Conservation (phyloP, 371 early-diverging fungal species). For the Mucor saturninus region DNA sequence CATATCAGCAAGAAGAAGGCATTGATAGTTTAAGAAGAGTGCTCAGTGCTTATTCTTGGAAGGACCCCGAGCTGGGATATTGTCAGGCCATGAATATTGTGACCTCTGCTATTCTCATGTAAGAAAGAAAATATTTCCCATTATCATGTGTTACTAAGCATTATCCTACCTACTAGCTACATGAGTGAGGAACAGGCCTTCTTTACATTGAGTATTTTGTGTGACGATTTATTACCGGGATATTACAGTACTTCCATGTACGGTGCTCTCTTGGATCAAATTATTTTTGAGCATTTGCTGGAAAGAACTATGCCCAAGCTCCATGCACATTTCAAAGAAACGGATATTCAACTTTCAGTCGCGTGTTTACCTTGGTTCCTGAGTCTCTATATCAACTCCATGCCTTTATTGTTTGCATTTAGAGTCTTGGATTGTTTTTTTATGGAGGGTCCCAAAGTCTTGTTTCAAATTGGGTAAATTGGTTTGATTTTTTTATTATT, state of each 20-base stretch:
- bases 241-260: constrained; percentile 98
- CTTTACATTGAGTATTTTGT: constrained; percentile 88
- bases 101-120: constrained; percentile 71
- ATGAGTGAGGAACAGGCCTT: constrained; percentile 97
- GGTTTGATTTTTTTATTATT: not conserved
- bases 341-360: constrained; percentile 93
- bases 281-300: constrained; percentile 90
- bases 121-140: not conserved
- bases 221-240: constrained; percentile 89
- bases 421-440: constrained; percentile 93
- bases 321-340: constrained; percentile 77
- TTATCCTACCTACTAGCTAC: constrained; percentile 49
- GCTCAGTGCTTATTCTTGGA: constrained; percentile 84
- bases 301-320: constrained; percentile 81
- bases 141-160: not conserved
- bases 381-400: constrained; percentile 91
- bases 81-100: constrained; percentile 99
- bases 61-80: constrained; percentile 92
- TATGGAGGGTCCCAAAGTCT: constrained; percentile 90
- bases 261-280: constrained; percentile 93
- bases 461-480: constrained; percentile 88
- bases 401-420: constrained; percentile 88
- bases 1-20: constrained; percentile 91
- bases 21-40: constrained; percentile 91
- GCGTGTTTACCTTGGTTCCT: constrained; percentile 97